Conservation (phyloP, 768 basidiomycete species). For the Kwoniella sp. region DNA sequence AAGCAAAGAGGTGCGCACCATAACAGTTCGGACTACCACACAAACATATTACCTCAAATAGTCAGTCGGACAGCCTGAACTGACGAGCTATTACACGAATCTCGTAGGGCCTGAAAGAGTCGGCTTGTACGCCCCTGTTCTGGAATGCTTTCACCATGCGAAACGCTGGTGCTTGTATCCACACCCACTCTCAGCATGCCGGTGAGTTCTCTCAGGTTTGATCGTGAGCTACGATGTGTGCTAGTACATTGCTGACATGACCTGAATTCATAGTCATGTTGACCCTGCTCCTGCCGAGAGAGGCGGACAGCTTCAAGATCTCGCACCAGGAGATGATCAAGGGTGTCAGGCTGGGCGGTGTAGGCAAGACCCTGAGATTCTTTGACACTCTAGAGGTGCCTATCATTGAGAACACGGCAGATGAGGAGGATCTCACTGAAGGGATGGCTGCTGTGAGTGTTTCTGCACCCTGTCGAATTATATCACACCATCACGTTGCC, state of each 20-base stretch:
- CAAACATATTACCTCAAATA: too few species aligned
- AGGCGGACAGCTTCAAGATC: conserved; percentile 66
- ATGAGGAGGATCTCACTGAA: conserved; percentile 84
- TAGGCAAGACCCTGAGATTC: conserved; percentile 74
- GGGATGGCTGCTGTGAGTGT: conserved; percentile 72
- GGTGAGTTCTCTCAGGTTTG: conserved; percentile 52
- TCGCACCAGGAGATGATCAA: conserved; percentile 97
- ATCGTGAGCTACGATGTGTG: neutral
- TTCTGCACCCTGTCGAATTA: too few species aligned
- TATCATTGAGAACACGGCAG: conserved; percentile 87
- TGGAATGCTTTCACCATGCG: conserved; percentile 86
- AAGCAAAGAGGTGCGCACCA: conserved; percentile 57
- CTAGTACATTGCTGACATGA: neutral
- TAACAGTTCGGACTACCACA: neutral
- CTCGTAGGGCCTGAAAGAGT: conserved; percentile 67
- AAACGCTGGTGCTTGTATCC: conserved; percentile 80
- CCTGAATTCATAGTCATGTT: conserved; percentile 67
- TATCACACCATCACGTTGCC: too few species aligned
- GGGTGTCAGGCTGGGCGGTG: conserved; percentile 75
- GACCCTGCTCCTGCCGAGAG: conserved; percentile 68
- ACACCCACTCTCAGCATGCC: conserved; percentile 81
- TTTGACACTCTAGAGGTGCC: conserved; percentile 82
- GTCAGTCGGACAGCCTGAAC: too few species aligned
- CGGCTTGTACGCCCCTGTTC: conserved; percentile 85
- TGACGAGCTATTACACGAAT: neutral